Conservation (phyloP, 108 stramenopile genomes). For the Cafeteria roenbergensis region DNA sequence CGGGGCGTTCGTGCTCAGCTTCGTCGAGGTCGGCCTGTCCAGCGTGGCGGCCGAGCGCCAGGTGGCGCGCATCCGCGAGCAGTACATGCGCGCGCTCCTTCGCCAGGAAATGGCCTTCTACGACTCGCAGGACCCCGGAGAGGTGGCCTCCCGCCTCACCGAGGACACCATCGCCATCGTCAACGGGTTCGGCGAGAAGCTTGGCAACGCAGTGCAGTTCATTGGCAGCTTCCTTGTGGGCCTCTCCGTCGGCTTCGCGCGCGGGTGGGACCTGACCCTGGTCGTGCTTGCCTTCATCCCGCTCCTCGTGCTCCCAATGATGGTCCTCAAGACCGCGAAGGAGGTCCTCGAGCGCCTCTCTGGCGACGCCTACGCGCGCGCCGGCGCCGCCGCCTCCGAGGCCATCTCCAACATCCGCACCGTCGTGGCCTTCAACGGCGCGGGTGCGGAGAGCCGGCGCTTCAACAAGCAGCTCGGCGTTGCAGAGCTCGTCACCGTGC, state of each 20-base stretch:
- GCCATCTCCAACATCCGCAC: conserved; percentile 44
- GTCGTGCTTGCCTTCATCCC: conserved; percentile 9
- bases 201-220: conserved; percentile 4
- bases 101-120: conserved; percentile 74
- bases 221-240: conserved; percentile 6
- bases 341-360: neutral
- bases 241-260: neutral
- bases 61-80: conserved; percentile 7
- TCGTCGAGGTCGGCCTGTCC: neutral
- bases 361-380: conserved; percentile 17
- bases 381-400: conserved; percentile 34
- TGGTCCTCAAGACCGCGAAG: neutral
- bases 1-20: neutral
- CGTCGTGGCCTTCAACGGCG: conserved; percentile 43
- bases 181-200: conserved; percentile 25
- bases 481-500: conserved; percentile 22
- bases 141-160: conserved; percentile 59
- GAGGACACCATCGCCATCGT: conserved; percentile 75
- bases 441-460: conserved; percentile 24
- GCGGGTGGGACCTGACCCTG: conserved; percentile 1
- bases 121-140: conserved; percentile 60
- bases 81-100: conserved; percentile 32
- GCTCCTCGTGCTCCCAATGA: neutral
- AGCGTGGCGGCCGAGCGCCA: conserved; percentile 6
- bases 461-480: conserved; percentile 28